Evolutionary conservation across 768 basidiomycete genomes (phyloP), one percentile per base, ranked within the genome.

Genomic region (Vararia minispora): DNA sequence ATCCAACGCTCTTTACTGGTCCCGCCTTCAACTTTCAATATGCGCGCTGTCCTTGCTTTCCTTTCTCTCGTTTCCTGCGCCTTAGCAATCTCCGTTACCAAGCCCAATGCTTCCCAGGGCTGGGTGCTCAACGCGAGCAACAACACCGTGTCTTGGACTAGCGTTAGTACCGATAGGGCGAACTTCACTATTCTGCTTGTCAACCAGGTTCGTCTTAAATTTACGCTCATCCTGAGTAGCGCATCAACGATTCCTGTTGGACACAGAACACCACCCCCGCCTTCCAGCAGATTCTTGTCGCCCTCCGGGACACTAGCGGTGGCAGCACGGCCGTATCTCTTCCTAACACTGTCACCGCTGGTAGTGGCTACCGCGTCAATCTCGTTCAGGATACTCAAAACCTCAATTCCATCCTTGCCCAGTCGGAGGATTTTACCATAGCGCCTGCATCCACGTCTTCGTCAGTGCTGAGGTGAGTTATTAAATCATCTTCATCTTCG

Each of bases 121-220:
- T 88, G 85, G 86, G 68, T 66, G 22, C 68, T 65, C 52, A 53
- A 56, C 20, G 78, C 72, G 28, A 43, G 43, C 3, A 49, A 65
- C 37, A 78, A 75, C 48, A 52, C 45, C 12, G 59, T 87, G 39
- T 41, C 60, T 5, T 92, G 87, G 87, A 34, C 56, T 1, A 67
- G 68, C 5, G 86, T 87, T 42, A 42, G 45, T 37, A 83, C 80
- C 7, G 89, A 92, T 53, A 58, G 69, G 0, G 18, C 40, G 36
- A 85, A 72, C 59, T 88, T 90, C 57, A 72, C 81, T 11, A 66
- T 70, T 33, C 61, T 86, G 35, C 66, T 92, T 33, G 68, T 65
- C 44, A 83, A 84, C 60, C 56, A 65, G 53, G 84, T 77, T 38
- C 30, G 67, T 55, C 6, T 32, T 13, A 11, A n/a, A 11, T 3